A percentile compares a stretch with the other conserved stretches of the same genome.
These are phyloP conservation scores for Neurospora sp. DNA, from an alignment of 495 filamentous ascomycete genomes.

Conservation along the genomic window DNA sequence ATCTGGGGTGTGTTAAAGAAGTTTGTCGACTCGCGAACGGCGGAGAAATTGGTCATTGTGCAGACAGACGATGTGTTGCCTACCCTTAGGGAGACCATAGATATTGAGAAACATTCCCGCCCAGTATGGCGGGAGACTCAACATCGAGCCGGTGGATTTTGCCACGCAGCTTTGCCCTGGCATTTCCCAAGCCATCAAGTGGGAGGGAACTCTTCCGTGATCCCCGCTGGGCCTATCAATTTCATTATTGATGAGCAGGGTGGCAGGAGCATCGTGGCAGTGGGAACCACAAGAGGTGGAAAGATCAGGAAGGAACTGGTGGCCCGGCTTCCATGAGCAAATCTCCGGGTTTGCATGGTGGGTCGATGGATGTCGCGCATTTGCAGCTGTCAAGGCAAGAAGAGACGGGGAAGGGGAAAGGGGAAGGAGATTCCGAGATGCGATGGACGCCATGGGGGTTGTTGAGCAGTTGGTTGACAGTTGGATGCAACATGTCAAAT, in stretches of 20 bases:
- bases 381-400: neutral
- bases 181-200: neutral
- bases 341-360: neutral
- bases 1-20: neutral
- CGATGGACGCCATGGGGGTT: neutral
- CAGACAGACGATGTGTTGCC: neutral
- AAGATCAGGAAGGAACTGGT: neutral
- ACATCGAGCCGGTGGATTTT: neutral
- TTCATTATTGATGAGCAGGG: neutral
- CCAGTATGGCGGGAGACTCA: neutral
- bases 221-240: neutral
- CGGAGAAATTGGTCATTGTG: neutral
- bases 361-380: neutral
- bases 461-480: neutral
- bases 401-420: neutral
- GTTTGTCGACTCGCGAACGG: neutral
- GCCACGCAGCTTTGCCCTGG: neutral
- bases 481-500: neutral
- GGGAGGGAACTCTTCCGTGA: neutral
- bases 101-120: neutral
- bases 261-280: neutral
- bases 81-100: neutral
- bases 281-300: neutral
- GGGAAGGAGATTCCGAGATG: neutral
- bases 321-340: neutral